Evolutionary conservation across 2,329 filamentous ascomycete species (phyloP), one percentile per base, ranked within the genome.

Genomic region (Pyrenochaeta sp.): DNA sequence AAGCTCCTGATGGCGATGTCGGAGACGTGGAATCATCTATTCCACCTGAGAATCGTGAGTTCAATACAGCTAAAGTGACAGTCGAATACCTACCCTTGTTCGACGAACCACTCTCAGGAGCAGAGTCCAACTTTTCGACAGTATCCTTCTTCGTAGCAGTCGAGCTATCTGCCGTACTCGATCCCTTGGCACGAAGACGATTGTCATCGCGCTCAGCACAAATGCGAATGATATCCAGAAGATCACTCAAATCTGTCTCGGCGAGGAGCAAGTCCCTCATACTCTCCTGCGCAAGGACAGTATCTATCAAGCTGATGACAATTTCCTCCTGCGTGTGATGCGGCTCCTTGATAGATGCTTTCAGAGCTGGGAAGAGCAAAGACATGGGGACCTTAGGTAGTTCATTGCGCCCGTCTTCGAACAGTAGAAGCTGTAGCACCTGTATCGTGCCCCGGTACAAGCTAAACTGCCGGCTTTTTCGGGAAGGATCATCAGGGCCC

Each of bases 171-270:
- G 36, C 32, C 3, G 48, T 39, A 28, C 36, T 64, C 34, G 60
- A 59, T 25, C 27, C 51, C 39, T 58, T 62, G 32, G 65, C 65
- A 27, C 62, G 54, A 6, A 58, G 45, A 27, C 68, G 65, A n/a
- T 69, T 63, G 42, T 76, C 72, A n/a, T 69, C 67, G 50, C 74
- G 72, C 54, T 71, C 72, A 24, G 69, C 68, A 50, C 88, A 91
- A 53, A 82, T 82, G 3, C 80, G 79, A 2, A 86, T 86, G 19
- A 90, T 83, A 22, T 86, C 81, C 19, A 91, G 81, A 55, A 90
- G 80, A 4, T 82, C 76, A 1, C 83, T 82, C 88, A 89, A 90
- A 70, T 91, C 88, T 66, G 90, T 88, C 54, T 90, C 88, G 42
- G 88, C 85, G 44, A 85, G 77, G 24, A 91, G 76, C 47, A 88